Base-by-base conservation (phyloP, 202 grass and related monocot genomes). In the Saccharum hybrid region DNA sequence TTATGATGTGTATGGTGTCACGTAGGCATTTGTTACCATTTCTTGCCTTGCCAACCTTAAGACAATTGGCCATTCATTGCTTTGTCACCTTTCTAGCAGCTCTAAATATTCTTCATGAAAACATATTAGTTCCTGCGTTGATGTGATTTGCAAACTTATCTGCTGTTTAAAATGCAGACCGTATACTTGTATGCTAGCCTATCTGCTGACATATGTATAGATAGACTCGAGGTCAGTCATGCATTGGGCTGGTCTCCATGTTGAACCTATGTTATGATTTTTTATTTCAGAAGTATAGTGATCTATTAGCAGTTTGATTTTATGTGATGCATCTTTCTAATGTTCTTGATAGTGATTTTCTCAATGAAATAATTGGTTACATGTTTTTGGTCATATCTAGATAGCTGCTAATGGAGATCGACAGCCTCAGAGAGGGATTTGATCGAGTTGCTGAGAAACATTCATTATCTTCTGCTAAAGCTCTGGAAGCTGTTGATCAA, bases 371-470 rank as follows among this genome's bases (percentile, higher is more conserved):
- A 80, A 62, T 76, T 80, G 23, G 48, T 4, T 7, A 39, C 75
- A 14, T 73, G 48, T 81, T 76, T 64, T 80, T 80, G 37, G 16
- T 39, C 15, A 28, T 66, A 39, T 76, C 42, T 59, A 84, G 77
- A 51, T 37, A 87, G 59, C 33, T 56, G 34, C 57, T 56, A 84
- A 98, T 98, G 96, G 96, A 98, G 23, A 60, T 94, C 22, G 86
- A 96, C 33, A 82, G 78, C 74, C 68, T 98, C 84, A 90, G 84
- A 86, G 92, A 98, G 41, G 75, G 87, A 36, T 98, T 98, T 77
- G 91, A 92, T 71, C 85, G 87, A 81, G 96, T 98, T 74, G 74
- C 84, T 65, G 90, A 96, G 82, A 98, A 98, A 77, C 91, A 61
- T 73, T 64, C 81, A 11, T 63, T 87, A 31, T 92, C 81, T n/a